Conservation (phyloP, 2,329 filamentous ascomycete genomes). For the Fusarium mundagurra region DNA sequence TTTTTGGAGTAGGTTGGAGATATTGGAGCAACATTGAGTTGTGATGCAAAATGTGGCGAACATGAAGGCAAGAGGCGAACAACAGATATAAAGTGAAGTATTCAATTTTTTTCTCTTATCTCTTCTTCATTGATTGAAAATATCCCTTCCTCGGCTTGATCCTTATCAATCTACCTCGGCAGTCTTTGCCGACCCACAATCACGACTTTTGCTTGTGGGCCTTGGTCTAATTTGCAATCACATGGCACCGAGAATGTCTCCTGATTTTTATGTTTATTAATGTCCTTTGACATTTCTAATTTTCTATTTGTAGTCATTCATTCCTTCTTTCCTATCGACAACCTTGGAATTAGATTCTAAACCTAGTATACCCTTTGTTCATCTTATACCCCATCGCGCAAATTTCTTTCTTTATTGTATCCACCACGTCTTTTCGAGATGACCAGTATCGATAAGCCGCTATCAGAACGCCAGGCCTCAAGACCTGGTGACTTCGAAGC, state of each 20-base stretch:
- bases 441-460: background rate
- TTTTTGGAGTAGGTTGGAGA: background rate
- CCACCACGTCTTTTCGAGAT: background rate
- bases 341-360: fast-evolving
- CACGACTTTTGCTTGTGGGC: background rate
- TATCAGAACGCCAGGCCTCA: background rate
- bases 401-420: background rate
- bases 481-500: background rate
- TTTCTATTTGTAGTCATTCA: background rate
- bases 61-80: background rate
- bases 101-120: background rate
- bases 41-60: background rate
- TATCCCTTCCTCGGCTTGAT: background rate
- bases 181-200: background rate
- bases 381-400: no score
- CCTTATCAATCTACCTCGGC: background rate
- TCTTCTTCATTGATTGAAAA: background rate
- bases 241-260: background rate
- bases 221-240: background rate
- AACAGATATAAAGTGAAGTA: no score
- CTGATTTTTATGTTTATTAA: background rate
- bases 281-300: background rate
- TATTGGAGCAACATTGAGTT: background rate
- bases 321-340: no score
- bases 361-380: fast-evolving